Evolutionary conservation across 1,284 basidiomycete species (phyloP).

Genomic region (Sutorius eximius): DNA sequence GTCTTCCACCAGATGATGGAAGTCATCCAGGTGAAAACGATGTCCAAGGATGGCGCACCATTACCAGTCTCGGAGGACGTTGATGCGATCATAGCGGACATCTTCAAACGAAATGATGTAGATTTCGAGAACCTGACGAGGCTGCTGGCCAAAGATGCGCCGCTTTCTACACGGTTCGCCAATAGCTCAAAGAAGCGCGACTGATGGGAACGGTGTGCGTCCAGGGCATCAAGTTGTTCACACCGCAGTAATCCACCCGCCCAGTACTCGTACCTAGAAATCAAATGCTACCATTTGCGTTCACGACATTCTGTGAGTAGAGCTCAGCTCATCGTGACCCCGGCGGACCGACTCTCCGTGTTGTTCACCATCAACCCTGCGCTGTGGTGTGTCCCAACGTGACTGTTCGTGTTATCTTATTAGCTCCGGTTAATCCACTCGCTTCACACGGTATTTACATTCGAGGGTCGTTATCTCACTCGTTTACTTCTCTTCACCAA

Average conservation of each 20-base stretch:
- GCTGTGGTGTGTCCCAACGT: not conserved
- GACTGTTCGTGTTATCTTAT: slow-evolving; percentile 10
- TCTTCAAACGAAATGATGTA: slow-evolving; percentile 32
- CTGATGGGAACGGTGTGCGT: slow-evolving; percentile 18
- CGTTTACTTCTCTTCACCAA: not conserved
- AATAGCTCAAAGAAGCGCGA: slow-evolving; percentile 31
- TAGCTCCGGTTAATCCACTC: not conserved
- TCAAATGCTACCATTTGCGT: not conserved
- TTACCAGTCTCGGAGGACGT: slow-evolving; percentile 32
- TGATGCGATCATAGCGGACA: slow-evolving; percentile 33
- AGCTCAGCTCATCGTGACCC: not conserved
- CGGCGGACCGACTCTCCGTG: not conserved
- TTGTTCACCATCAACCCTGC: not conserved
- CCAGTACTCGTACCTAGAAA: slow-evolving; percentile 1
- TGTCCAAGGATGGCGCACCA: slow-evolving; percentile 25
- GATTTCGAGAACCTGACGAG: slow-evolving; percentile 31
- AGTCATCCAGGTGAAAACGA: slow-evolving; percentile 34
- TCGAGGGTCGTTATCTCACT: not conserved
- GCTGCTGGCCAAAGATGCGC: slow-evolving; percentile 22
- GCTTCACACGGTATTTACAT: slow-evolving; percentile 8
- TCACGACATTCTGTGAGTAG: not conserved
- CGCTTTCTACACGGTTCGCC: slow-evolving; percentile 22
- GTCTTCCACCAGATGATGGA: slow-evolving; percentile 37
- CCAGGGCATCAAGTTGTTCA: not conserved
- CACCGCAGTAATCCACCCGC: not conserved